phyloP scores from a whole-genome alignment of 768 basidiomycete species.

The Xanthoconium stramineum region DNA sequence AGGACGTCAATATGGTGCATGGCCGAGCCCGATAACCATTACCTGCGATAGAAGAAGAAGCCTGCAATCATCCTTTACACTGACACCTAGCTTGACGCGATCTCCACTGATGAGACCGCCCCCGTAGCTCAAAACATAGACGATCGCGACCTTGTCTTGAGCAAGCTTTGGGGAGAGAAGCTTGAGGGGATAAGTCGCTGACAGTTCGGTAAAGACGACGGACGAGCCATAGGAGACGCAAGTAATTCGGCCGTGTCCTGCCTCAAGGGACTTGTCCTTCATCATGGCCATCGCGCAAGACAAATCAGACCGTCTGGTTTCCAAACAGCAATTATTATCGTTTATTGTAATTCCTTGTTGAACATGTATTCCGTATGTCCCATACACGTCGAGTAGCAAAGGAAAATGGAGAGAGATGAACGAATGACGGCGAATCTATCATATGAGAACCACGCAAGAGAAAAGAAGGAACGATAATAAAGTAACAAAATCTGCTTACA shows the following conservation, averaged over 20 bases:
- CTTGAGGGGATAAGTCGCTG: conserved; percentile 84
- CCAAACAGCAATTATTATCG: conserved; percentile 15
- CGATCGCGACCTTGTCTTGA: conserved; percentile 53
- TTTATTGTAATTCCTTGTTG: conserved; percentile 23
- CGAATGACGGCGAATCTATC: conserved; percentile 23
- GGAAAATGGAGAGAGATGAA: conserved; percentile 13
- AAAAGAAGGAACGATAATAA: conserved; percentile 25
- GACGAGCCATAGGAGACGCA: conserved; percentile 50
- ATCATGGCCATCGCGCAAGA: neutral
- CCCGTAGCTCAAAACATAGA: conserved; percentile 84
- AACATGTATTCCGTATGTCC: conserved; percentile 35
- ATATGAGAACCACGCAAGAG: conserved; percentile 28
- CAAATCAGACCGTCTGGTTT: neutral
- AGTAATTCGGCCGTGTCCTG: conserved; percentile 59
- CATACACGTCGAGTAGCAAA: conserved; percentile 36
- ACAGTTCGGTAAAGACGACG: conserved; percentile 69
- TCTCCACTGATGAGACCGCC: conserved; percentile 92
- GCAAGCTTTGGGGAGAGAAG: conserved; percentile 69
- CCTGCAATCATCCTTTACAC: conserved; percentile 52
- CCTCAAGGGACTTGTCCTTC: conserved; percentile 8
- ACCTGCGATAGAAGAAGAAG: conserved; percentile 87
- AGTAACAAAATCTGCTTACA: conserved; percentile 27
- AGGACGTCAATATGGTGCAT: neutral
- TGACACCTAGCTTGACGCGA: conserved; percentile 56
- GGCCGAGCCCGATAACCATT: conserved; percentile 16